A percentile compares a stretch with the other conserved stretches of the same genome.
phyloP scores from a whole-genome alignment of 2,329 filamentous ascomycete species.

The Colletotrichum phormii region DNA sequence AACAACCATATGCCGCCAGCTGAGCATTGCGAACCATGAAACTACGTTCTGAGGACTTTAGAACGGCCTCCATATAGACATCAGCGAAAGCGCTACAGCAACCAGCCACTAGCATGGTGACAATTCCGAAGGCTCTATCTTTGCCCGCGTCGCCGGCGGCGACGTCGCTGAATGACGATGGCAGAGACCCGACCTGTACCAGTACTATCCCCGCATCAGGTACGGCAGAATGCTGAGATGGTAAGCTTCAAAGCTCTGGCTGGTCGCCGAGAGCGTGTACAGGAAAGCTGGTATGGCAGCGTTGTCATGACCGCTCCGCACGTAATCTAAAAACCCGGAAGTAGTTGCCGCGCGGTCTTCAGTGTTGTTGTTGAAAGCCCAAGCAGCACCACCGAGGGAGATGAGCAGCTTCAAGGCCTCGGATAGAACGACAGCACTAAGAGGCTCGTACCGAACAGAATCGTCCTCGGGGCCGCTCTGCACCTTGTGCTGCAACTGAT shows the following conservation, averaged over 20 bases:
- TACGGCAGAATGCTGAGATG: neutral
- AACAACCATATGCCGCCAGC: neutral
- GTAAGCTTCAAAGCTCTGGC: conserved; percentile 3
- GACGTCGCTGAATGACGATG: neutral
- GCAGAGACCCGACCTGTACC: neutral
- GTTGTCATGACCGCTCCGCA: neutral
- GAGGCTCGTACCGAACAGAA: neutral
- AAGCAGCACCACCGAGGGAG: neutral
- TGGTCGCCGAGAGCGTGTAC: neutral
- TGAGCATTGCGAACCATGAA: conserved; percentile 8
- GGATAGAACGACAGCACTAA: neutral
- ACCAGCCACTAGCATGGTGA: neutral
- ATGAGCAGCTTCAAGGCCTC: neutral
- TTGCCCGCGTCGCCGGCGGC: neutral
- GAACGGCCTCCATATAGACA: conserved; percentile 3
- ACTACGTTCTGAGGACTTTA: neutral
- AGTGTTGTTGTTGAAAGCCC: neutral
- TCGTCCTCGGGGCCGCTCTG: neutral
- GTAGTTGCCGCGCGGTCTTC: neutral
- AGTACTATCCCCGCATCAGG: neutral
- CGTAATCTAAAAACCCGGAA: neutral
- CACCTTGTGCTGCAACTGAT: neutral
- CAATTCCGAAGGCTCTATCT: neutral
- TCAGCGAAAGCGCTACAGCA: neutral
- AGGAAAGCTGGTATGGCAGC: conserved; percentile 7